Base-by-base conservation (phyloP, 73 alveolate genomes). In the Stentor roeselii region DNA sequence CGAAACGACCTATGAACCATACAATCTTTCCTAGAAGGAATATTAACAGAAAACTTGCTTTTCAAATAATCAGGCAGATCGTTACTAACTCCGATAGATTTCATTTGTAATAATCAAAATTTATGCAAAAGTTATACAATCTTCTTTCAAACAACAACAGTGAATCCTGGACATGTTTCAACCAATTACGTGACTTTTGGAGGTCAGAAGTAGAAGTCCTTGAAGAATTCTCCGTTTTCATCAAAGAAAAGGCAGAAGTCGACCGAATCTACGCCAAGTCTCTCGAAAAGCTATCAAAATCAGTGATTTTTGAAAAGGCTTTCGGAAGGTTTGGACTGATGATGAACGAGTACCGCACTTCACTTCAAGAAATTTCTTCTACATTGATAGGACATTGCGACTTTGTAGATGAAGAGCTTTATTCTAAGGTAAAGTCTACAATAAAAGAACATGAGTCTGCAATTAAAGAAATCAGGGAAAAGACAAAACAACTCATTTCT, bases 31-130 rank as follows among this genome's bases (percentile, higher is more conserved):
- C 41, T 36, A 0, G 37, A 34, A 11, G 80, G 80, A 40, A 21
- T 67, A 1, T 15, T 14, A 21, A 67, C 80, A 30, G 80, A 67
- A 32, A 27, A 67, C 34, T 67, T 21, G 80, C 80, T 67, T 21
- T 32, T 21, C 2, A 67, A 40, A 32, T 67, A 67, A 34, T 67
- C 37, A 11, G 80, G 80, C 0, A 67, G 41, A 67, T 67, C 80
- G 21, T 67, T 40, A 34, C 80, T 67, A 67, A 67, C 80, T 67
- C 50, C 80, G 1, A 21, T 21, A 3, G 80, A 67, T 67, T 67
- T 67, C 80, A 67, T 67, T 50, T 50, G n/a, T n/a, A n/a, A n/a
- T n/a, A n/a, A n/a, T n/a, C n/a, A n/a, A n/a, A n/a, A n/a, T n/a
- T n/a, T n/a, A n/a, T n/a, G n/a, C n/a, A n/a, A n/a, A n/a, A n/a